Base-by-base conservation (phyloP, 1,139 yeast genomes). In the Candida anutae region DNA sequence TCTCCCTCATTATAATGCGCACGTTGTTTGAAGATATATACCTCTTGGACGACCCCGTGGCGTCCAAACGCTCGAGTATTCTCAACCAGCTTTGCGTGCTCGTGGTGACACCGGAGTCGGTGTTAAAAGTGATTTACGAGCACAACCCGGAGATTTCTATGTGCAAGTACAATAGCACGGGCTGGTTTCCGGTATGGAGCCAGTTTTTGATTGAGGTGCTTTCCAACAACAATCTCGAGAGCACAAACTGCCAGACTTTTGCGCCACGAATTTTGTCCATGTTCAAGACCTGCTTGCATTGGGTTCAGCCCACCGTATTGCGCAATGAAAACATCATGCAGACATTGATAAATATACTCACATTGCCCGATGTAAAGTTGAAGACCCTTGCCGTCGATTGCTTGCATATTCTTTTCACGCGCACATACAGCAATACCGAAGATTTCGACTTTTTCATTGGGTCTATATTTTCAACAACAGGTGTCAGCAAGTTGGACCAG, bases 11-110 rank as follows among this genome's bases (percentile, higher is more conserved):
- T 18, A 80, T 90, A 6, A 71, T 84, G 39, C 66, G 95, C 43
- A 85, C 94, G 1, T 58, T 93, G 22, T 90, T 90, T 47, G 99
- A 93, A 55, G 98, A 93, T 49, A 74, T 88, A n/a, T 93, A 87
- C 47, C 61, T 90, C 29, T 65, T 90, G 29, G 98, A 90, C 42
- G 98, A 90, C 46, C 82, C 95, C 13, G 71, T 84, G 11, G 95
- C 95, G 2, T 69, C 90, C 23, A 80, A 77, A 43, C 69, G 97
- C 46, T 75, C 82, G 31, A 69, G 77, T n/a, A 69, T 81, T 3
- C 66, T 93, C 28, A 80, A 81, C 33, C 88, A 94, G 27, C 69
- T 85, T 31, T 78, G 95, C 50, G 82, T 88, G 12, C 81, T 85
- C 53, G 74, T 87, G 14, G 77, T 85, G 6, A 77, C 94, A 1